These are phyloP conservation scores for Lactarius pseudohatsudake DNA, from an alignment of 768 basidiomycete species.

Conservation along the genomic window DNA sequence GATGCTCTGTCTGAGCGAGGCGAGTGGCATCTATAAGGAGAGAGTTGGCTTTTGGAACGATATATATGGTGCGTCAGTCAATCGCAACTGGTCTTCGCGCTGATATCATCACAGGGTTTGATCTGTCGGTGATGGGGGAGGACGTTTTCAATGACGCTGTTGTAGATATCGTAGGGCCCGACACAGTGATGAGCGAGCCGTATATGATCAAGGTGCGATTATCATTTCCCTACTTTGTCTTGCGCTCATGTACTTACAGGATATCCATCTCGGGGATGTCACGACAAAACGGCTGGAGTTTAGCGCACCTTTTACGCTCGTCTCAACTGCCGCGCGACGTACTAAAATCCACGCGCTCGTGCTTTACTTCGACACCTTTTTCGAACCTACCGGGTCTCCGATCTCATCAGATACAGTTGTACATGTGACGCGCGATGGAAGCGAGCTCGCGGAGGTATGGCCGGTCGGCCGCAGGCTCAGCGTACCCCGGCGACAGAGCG, in stretches of 20 bases:
- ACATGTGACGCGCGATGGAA: slow-evolving; percentile 56
- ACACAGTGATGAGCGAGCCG: slow-evolving; percentile 63
- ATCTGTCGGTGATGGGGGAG: slow-evolving; percentile 78
- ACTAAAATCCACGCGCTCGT: slow-evolving; percentile 77
- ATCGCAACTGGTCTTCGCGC: not conserved
- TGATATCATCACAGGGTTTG: slow-evolving; percentile 62
- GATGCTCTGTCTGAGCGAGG: slow-evolving; percentile 81
- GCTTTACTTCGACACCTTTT: slow-evolving; percentile 95
- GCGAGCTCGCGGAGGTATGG: slow-evolving; percentile 75
- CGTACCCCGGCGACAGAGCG: slow-evolving; percentile 53
- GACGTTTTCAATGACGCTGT: slow-evolving; percentile 79
- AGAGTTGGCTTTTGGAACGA: slow-evolving; percentile 87
- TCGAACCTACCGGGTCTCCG: slow-evolving; percentile 59
- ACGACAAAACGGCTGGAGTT: slow-evolving; percentile 78
- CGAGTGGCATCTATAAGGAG: slow-evolving; percentile 72
- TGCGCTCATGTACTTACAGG: slow-evolving; percentile 44
- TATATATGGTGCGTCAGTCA: slow-evolving; percentile 69
- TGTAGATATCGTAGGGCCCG: slow-evolving; percentile 72
- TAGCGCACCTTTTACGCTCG: slow-evolving; percentile 70
- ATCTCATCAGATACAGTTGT: slow-evolving; percentile 54
- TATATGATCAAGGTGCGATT: slow-evolving; percentile 62
- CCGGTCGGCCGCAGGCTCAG: slow-evolving; percentile 68
- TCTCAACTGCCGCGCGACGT: slow-evolving; percentile 57
- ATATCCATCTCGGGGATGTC: slow-evolving; percentile 67
- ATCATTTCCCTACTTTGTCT: not conserved